phyloP scores from a whole-genome alignment of 139 green algal species.

The Tetradesmus lagerheimii region DNA sequence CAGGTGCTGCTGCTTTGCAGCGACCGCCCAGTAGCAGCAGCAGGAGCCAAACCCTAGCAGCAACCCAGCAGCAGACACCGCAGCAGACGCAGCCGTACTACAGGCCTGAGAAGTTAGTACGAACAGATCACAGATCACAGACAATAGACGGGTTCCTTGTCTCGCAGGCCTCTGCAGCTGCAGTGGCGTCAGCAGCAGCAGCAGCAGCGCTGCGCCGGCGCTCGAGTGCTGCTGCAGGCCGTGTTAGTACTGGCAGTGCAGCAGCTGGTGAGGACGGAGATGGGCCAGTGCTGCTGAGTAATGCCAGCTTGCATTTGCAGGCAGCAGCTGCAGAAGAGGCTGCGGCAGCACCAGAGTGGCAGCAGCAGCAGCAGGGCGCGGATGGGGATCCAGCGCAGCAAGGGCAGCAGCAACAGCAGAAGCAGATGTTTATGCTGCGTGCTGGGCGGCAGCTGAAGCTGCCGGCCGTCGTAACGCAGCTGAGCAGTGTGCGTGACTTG shows the following conservation, averaged over 20 bases:
- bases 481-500: slow-evolving; percentile 60
- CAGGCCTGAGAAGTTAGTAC: slow-evolving; percentile 64
- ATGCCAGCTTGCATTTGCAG: slow-evolving; percentile 29
- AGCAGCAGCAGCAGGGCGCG: slow-evolving; percentile 4
- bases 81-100: slow-evolving; percentile 43
- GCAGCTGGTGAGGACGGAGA: not conserved
- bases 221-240: not conserved
- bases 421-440: slow-evolving; percentile 4
- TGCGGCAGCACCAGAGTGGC: slow-evolving; percentile 39
- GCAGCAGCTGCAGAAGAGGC: slow-evolving; percentile 43
- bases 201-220: not conserved
- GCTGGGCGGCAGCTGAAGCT: not conserved
- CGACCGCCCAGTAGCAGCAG: not conserved
- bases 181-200: slow-evolving; percentile 24
- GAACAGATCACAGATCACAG: slow-evolving; percentile 66
- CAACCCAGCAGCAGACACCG: not conserved
- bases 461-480: slow-evolving; percentile 25
- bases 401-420: slow-evolving; percentile 22
- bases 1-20: not conserved
- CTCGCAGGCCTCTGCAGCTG: slow-evolving; percentile 36
- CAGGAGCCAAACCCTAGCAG: too few species aligned
- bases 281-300: slow-evolving; percentile 3
- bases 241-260: not conserved
- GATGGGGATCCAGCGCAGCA: not conserved
- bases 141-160: slow-evolving; percentile 81